Evolutionary conservation across 2,329 filamentous ascomycete species (phyloP).

Genomic region (Fusarium ramigenum): DNA sequence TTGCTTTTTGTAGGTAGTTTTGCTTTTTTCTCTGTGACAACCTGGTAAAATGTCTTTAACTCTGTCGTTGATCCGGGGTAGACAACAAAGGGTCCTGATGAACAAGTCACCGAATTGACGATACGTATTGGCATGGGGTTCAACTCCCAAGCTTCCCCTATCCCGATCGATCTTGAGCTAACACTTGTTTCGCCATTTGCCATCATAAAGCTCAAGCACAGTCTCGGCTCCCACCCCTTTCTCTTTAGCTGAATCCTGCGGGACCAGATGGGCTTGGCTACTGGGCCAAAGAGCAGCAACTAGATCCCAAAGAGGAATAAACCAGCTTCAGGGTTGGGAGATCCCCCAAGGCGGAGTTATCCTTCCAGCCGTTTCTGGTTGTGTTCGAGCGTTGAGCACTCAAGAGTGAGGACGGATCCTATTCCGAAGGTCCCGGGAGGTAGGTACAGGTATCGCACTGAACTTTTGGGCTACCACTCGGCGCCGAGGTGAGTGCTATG

Average conservation of each 20-base stretch:
- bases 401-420: constrained; percentile 15
- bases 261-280: constrained; percentile 19
- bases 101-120: neutral
- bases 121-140: neutral
- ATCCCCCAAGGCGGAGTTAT: constrained; percentile 24
- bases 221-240: constrained; percentile 20
- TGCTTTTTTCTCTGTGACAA: constrained; percentile 8
- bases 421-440: constrained; percentile 17
- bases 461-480: neutral
- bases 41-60: neutral
- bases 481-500: neutral
- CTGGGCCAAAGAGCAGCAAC: constrained; percentile 6
- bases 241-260: constrained; percentile 16
- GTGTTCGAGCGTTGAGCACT: constrained; percentile 11
- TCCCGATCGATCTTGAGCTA: neutral
- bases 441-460: neutral
- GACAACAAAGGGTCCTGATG: neutral
- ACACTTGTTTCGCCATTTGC: constrained; percentile 3
- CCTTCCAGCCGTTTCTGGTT: constrained; percentile 10
- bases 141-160: neutral
- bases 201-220: constrained; percentile 4
- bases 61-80: neutral
- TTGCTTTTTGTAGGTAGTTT: constrained; percentile 4
- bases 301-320: constrained; percentile 27
- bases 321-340: constrained; percentile 6